Evolutionary conservation across 108 stramenopile genomes (phyloP), one percentile per base, ranked within the genome.

Genomic region (Nitzschia putrida): DNA sequence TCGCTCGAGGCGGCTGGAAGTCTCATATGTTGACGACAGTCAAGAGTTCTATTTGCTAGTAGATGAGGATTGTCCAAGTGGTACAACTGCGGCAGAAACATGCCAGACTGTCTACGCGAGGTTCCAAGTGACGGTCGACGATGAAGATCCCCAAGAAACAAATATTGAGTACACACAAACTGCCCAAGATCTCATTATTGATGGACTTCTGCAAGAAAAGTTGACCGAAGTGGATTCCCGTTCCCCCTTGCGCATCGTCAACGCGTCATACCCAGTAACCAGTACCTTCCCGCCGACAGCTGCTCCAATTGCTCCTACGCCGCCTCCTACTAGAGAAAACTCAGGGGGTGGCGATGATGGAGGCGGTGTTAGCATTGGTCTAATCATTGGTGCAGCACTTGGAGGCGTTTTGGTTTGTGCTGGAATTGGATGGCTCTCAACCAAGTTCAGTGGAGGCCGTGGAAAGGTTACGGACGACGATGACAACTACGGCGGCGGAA

Each of bases 101-200:
- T 80, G 79, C 49, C 73, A 74, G 45, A 65, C 51, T 18, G 79
- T 53, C n/a, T 80, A 64, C 47, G 79, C 68, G n/a, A 74, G 58
- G 45, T 80, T 80, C 53, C 57, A 61, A 13, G 61, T 73, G 12
- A 58, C 49, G 0, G 24, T 74, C 8, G 49, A 38, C 0, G 57
- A 74, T 24, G 79, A 80, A 53, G 45, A 74, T 53, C 26, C 69
- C 10, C 20, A 63, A 49, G 29, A 61, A 53, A 38, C 74, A 23
- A 59, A 37, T 41, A 23, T 45, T 7, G 20, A 44, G 8, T 72
- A 67, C 42, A 67, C 74, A 6, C 41, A 25, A 11, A 20, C 45
- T n/a, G 68, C 74, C 9, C 80, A 81, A 58, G 37, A 44, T 12
- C 18, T 61, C 5, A 76, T 81, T 39, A 14, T 43, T 3, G 26